Evolutionary conservation across 495 filamentous ascomycete genomes (phyloP), one percentile per base, ranked within the genome.

Genomic region (Annulohypoxylon moriforme): DNA sequence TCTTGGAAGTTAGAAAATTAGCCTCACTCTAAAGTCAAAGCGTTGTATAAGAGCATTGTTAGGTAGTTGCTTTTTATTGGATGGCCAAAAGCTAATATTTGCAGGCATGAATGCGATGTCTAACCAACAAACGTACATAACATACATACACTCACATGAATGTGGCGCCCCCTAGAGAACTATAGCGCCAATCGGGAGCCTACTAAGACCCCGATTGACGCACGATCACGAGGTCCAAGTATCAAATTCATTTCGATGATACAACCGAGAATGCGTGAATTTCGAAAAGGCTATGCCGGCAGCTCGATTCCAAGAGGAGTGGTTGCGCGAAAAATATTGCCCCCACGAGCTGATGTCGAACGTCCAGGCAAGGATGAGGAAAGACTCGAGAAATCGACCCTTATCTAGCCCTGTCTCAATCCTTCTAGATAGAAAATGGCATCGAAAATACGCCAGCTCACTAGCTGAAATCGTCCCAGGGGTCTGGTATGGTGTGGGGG

Each of bases 401-500:
- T 13, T 6, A 34, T 55, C 27, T 22, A 34, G 14, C 5, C 29
- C 6, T 20, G 5, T 3, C 25, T 4, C 3, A n/a, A 31, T 53
- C 25, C 49, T 16, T n/a, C 13, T 14, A 14, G 24, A 16, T 34
- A 10, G 50, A 34, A 53, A 34, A 34, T 8, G 16, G 40, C n/a
- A 1, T 36, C 33, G 10, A 44, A 44, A 44, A 44, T 4, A 13
- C n/a, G 11, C 9, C 29, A 55, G 29, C 29, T 34, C 49, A 25
- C 25, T 16, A n/a, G 24, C 11, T 53, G 31, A 20, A 13, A 55
- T 55, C 27, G 29, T 33, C 50, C 59, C 59, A 50, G 29, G 29
- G 27, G 25, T 62, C 9, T 62, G 59, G 59, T 62, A 36, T 62
- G 27, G 59, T 60, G 40, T 29, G 40, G 27, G 58, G 25, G 18